Conservation (phyloP, 768 basidiomycete genomes). For the Agaricus bisporus region DNA sequence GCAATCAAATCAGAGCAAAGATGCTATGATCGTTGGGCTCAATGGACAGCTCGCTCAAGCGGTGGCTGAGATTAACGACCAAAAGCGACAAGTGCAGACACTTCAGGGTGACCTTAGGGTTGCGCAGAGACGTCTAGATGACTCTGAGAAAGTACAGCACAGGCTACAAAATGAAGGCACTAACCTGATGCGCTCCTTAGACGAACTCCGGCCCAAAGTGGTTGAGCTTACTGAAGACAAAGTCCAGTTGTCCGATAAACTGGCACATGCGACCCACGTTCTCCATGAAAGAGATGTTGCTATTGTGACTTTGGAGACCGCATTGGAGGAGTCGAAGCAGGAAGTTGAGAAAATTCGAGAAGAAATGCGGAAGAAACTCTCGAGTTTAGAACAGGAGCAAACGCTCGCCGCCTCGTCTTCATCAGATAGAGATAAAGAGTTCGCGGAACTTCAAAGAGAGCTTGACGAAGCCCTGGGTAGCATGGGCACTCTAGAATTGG, state of each 20-base stretch:
- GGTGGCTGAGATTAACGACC: conserved; percentile 44
- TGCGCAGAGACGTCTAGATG: conserved; percentile 63
- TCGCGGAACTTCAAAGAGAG: conserved; percentile 55
- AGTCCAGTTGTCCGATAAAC: conserved; percentile 60
- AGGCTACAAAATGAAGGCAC: conserved; percentile 74
- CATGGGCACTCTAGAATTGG: conserved; percentile 55
- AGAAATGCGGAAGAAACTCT: conserved; percentile 37
- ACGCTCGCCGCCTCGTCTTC: conserved; percentile 40
- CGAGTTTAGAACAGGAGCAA: conserved; percentile 48
- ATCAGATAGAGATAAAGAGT: conserved; percentile 57
- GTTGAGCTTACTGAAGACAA: conserved; percentile 73
- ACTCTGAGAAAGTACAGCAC: conserved; percentile 65
- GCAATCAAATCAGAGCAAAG: conserved; percentile 37
- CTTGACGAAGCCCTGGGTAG: conserved; percentile 48
- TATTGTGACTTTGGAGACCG: conserved; percentile 57
- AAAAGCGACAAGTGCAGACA: conserved; percentile 51
- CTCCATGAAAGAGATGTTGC: conserved; percentile 48
- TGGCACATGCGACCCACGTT: conserved; percentile 47
- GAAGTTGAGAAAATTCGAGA: conserved; percentile 41
- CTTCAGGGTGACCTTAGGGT: conserved; percentile 60
- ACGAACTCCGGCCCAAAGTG: conserved; percentile 83
- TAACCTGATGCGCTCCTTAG: conserved; percentile 71
- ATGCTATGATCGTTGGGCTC: conserved; percentile 42
- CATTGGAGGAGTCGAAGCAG: conserved; percentile 48
- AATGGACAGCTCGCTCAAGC: conserved; percentile 56